These are phyloP conservation scores for Dimocarpus longan DNA, from an alignment of 345 rosid genomes.

Conservation along the genomic window DNA sequence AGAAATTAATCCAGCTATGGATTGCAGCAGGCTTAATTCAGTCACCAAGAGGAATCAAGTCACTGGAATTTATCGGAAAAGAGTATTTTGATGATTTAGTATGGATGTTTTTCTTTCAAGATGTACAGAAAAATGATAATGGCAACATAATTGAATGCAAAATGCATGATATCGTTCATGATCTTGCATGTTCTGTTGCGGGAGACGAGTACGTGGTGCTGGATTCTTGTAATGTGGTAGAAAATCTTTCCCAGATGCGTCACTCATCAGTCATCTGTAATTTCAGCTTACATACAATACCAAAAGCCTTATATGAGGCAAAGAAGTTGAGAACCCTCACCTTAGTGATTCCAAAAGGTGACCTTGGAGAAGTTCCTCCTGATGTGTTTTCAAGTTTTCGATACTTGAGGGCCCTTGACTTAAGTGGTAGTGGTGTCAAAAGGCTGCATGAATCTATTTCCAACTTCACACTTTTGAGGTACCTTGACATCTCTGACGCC, in stretches of 20 bases:
- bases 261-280: conserved; percentile 13
- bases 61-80: conserved; percentile 19
- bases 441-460: conserved; percentile 19
- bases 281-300: conserved; percentile 14
- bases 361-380: conserved; percentile 22
- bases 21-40: conserved; percentile 32
- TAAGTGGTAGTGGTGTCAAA: conserved; percentile 30
- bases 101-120: conserved; percentile 33
- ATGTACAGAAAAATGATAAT: not conserved
- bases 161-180: conserved; percentile 41
- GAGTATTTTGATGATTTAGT: conserved; percentile 28
- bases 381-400: conserved; percentile 27
- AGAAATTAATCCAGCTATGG: conserved; percentile 29
- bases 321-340: conserved; percentile 31
- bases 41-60: not conserved
- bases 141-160: conserved; percentile 7
- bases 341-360: conserved; percentile 27
- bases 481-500: conserved; percentile 33
- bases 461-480: conserved; percentile 18
- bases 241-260: conserved; percentile 14
- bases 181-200: conserved; percentile 29
- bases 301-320: conserved; percentile 24
- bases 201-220: conserved; percentile 15
- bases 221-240: conserved; percentile 4
- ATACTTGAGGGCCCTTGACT: conserved; percentile 26